phyloP scores from a whole-genome alignment of 78 protist species.

The Ministeria vibrans region DNA sequence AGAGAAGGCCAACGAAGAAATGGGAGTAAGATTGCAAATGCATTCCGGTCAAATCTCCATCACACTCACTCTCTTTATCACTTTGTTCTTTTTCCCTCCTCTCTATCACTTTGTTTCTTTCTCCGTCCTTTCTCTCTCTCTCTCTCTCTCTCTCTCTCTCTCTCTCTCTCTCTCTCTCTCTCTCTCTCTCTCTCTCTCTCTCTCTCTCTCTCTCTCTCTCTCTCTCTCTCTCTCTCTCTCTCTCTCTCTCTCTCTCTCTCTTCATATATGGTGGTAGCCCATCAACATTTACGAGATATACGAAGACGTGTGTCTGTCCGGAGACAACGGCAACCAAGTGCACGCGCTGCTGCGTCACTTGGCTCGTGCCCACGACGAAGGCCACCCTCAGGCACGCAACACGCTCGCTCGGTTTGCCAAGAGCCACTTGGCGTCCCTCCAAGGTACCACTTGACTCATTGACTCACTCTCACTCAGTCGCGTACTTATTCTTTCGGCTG shows the following conservation, averaged over 20 bases:
- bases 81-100: neutral
- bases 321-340: neutral
- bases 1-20: too few species aligned
- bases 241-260: neutral
- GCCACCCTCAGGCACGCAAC: too few species aligned
- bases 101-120: neutral
- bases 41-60: too few species aligned
- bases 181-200: neutral
- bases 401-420: too few species aligned
- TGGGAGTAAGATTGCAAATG: too few species aligned
- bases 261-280: neutral
- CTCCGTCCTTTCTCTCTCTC: neutral
- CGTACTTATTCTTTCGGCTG: too few species aligned
- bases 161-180: neutral
- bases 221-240: neutral
- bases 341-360: neutral
- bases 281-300: conserved; percentile 12
- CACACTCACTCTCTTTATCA: neutral
- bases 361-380: too few species aligned
- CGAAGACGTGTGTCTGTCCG: conserved; percentile 1
- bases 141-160: neutral
- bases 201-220: neutral
- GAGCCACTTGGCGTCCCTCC: too few species aligned
- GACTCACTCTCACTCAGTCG: too few species aligned
- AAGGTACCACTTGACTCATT: too few species aligned